Evolutionary conservation across 306 rosid genomes (phyloP).

Genomic region (Astragalus glycyphyllos): DNA sequence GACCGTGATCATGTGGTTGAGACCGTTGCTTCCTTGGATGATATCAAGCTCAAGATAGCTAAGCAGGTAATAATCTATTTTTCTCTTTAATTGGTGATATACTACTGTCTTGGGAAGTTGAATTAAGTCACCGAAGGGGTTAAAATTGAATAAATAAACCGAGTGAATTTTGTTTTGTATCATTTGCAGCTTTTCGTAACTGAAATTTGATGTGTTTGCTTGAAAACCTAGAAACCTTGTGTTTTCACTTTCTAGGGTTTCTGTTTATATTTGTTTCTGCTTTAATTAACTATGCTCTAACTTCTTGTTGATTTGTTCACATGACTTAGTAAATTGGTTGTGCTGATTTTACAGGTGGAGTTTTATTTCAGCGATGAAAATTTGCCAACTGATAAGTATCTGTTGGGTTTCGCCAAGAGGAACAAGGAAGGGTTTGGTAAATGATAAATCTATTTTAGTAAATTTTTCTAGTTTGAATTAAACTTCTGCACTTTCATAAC

Average conservation of each 20-base stretch:
- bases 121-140: background rate
- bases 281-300: background rate
- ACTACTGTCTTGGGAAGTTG: background rate
- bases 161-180: background rate
- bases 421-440: constrained; percentile 94
- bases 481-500: background rate
- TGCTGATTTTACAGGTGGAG: constrained; percentile 75
- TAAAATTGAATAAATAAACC: background rate
- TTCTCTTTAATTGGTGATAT: constrained; percentile 3
- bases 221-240: background rate
- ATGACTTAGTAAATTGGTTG: background rate
- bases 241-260: constrained; percentile 29
- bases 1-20: constrained; percentile 55
- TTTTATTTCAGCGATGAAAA: constrained; percentile 93
- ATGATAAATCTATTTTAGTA: constrained; percentile 25
- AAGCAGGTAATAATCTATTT: constrained; percentile 71
- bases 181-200: background rate
- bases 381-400: constrained; percentile 67
- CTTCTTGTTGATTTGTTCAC: background rate
- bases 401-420: constrained; percentile 69
- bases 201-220: background rate
- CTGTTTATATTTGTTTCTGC: background rate
- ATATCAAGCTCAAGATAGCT: constrained; percentile 78
- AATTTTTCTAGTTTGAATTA: constrained; percentile 17
- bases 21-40: constrained; percentile 61